These are phyloP conservation scores for Dictyostelium firmibasis DNA, from an alignment of 78 protist genomes.

Conservation along the genomic window DNA sequence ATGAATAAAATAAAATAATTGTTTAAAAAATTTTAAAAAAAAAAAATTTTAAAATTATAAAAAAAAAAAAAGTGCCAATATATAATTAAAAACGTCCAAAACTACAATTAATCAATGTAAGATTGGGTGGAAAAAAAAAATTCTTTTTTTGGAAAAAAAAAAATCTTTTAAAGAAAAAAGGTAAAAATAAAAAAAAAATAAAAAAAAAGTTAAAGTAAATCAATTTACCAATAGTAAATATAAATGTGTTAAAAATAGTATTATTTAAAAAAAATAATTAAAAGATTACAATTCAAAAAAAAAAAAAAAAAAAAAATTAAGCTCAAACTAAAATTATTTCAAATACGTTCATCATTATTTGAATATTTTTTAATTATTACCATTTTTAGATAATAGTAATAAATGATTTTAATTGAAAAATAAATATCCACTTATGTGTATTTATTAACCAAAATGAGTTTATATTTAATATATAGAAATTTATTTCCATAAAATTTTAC, in stretches of 20 bases:
- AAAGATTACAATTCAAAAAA: too few relatives aligned
- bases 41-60: neutral
- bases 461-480: too few relatives aligned
- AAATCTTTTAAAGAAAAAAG: neutral
- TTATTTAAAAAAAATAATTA: too few relatives aligned
- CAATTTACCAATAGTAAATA: neutral
- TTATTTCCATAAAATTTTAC: too few relatives aligned
- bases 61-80: neutral
- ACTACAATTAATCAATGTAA: too few relatives aligned
- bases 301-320: too few relatives aligned
- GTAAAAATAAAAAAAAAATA: neutral
- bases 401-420: neutral
- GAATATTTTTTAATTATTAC: neutral
- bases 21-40: neutral
- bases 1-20: slow-evolving; percentile 10
- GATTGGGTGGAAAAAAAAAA: neutral
- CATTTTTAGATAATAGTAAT: too few relatives aligned
- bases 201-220: neutral
- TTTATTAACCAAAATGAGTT: neutral
- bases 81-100: too few relatives aligned
- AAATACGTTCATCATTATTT: too few relatives aligned
- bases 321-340: too few relatives aligned
- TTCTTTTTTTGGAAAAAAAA: neutral
- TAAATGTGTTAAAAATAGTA: too few relatives aligned
- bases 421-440: neutral